Conservation (phyloP, 768 basidiomycete genomes). For the Suillus ampliporus region DNA sequence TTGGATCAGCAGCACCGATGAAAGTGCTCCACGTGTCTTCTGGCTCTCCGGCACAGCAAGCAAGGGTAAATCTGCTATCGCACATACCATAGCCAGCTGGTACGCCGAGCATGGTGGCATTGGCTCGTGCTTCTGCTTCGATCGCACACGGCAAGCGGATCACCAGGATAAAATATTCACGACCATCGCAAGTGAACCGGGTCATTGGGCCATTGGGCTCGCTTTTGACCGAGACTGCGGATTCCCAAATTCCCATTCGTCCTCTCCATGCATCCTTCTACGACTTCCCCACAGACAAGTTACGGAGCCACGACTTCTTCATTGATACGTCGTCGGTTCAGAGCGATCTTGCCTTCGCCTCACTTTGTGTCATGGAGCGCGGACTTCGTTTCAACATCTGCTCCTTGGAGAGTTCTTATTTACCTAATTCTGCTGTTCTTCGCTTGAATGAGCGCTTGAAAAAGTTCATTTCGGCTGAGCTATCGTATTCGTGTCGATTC, state of each 20-base stretch:
- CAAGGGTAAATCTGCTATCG: too few relatives aligned
- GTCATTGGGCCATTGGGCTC: conserved; percentile 9
- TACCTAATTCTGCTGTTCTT: conserved; percentile 25
- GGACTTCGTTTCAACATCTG: conserved; percentile 16
- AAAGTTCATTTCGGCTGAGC: conserved; percentile 26
- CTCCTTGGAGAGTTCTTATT: conserved; percentile 32
- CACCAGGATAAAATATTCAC: conserved; percentile 32
- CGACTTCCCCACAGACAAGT: conserved; percentile 26
- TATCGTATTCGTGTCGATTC: conserved; percentile 38
- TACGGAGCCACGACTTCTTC: conserved; percentile 20
- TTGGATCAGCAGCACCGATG: conserved; percentile 16
- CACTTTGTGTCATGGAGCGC: conserved; percentile 31
- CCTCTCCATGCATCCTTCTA: conserved; percentile 33
- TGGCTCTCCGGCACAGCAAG: conserved; percentile 15
- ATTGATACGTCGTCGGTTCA: conserved; percentile 1
- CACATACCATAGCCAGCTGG: conserved; percentile 14
- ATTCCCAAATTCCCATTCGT: conserved; percentile 9
- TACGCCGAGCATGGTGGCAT: conserved; percentile 16
- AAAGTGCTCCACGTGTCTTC: conserved; percentile 15
- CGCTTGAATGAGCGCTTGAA: conserved; percentile 19
- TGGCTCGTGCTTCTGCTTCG: conserved; percentile 25
- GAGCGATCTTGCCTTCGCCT: conserved; percentile 19
- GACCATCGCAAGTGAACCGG: conserved; percentile 32
- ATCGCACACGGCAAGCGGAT: conserved; percentile 6
- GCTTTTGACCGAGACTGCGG: conserved; percentile 9